phyloP scores from a whole-genome alignment of 1,139 yeast species.

The Candida glucosophila region DNA sequence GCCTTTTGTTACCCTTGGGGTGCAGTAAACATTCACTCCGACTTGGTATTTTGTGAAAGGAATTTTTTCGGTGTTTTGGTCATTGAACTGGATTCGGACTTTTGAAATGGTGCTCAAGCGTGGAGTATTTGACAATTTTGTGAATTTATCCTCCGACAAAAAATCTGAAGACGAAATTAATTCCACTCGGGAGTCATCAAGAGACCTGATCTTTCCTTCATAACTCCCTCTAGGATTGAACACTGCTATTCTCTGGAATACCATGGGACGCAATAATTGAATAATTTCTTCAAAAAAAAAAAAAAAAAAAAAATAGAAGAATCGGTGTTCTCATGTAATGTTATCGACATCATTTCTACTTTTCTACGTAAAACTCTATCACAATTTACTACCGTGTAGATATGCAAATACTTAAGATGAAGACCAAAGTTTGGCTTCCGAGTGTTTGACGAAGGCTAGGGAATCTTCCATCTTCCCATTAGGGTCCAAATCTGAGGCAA shows the following conservation, averaged over 20 bases:
- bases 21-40: slow-evolving; percentile 20
- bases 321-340: too few relatives aligned
- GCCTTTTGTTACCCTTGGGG: slow-evolving; percentile 10
- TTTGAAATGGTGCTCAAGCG: slow-evolving; percentile 11
- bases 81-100: slow-evolving; percentile 19
- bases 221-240: slow-evolving; percentile 18
- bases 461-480: slow-evolving; percentile 52
- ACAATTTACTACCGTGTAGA: too few relatives aligned
- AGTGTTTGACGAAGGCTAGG: slow-evolving; percentile 76
- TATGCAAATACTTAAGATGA: slow-evolving; percentile 30
- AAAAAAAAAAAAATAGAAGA: too few relatives aligned
- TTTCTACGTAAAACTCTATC: too few relatives aligned
- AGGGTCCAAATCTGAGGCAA: slow-evolving; percentile 39
- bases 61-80: slow-evolving; percentile 8
- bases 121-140: slow-evolving; percentile 3
- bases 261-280: too few relatives aligned
- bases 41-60: slow-evolving; percentile 16
- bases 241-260: slow-evolving; percentile 30
- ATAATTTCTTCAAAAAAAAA: too few relatives aligned
- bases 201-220: slow-evolving; percentile 16
- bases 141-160: slow-evolving; percentile 12
- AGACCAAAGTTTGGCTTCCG: slow-evolving; percentile 38
- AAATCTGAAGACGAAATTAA: slow-evolving; percentile 9
- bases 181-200: slow-evolving; percentile 9
- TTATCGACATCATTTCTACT: too few relatives aligned